Base-by-base conservation (phyloP, 2,329 filamentous ascomycete species). In the Ophiostoma ips region DNA sequence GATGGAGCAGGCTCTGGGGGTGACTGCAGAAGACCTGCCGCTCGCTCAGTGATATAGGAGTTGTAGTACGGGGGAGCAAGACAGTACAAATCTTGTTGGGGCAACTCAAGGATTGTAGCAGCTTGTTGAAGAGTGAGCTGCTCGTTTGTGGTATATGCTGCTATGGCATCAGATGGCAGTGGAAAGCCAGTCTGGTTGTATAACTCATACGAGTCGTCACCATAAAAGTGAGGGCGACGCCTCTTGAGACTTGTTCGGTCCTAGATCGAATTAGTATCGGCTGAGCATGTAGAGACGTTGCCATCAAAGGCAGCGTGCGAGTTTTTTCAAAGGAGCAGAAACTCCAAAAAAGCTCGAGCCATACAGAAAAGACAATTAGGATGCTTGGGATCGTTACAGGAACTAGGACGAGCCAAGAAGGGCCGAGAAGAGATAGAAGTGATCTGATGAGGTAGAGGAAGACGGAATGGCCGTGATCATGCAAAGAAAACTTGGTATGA, bases 141-240 rank as follows among this genome's bases (percentile, higher is more conserved):
- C 48, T 65, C 54, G 13, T 54, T 49, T 10, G 50, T 41, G 1
- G 57, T 46, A 59, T 59, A 57, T 60, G 59, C 34, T 1, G 33
- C 8, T 5, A 35, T 7, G 2, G 28, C 13, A 9, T 15, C 19
- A n/a, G 28, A 11, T 5, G 28, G 45, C n/a, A 46, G 24, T 16
- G 13, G 7, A 12, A 35, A 13, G 12, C 16, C 33, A 2, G 35
- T 18, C 8, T 48, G 52, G 33, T 24, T 10, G 19, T 50, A 47
- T 16, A 37, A 21, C 2, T 31, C 13, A 19, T 49, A 50, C 6
- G 33, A 2, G n/a, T 46, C 49, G 16, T 65, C 64, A 53, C 64
- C 65, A 52, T 63, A 61, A 59, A 60, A 62, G 58, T 66, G 65
- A 56, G 64, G 63, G 62, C 68, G 66, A 52, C 69, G 68, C 62